These are phyloP conservation scores for Sugiyamaella boreocaroliniensis DNA, from an alignment of 805 yeast species.

Conservation along the genomic window DNA sequence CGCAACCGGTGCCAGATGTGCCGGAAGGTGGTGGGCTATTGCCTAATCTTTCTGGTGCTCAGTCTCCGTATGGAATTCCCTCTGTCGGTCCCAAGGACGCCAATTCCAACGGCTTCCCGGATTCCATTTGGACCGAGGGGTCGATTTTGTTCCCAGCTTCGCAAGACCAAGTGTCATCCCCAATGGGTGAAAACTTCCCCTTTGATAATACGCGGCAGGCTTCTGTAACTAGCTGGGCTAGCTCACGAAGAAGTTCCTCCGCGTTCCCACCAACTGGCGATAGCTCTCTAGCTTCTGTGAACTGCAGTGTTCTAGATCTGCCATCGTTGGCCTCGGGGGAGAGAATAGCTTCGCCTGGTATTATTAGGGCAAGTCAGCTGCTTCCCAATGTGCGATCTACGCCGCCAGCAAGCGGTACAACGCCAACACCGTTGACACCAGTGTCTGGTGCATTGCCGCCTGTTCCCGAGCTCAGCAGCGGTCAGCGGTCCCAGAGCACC, in stretches of 20 bases:
- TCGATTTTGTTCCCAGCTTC: background rate
- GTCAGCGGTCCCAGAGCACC: background rate
- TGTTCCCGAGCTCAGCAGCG: background rate
- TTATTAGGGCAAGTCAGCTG: background rate
- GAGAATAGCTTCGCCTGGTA: background rate
- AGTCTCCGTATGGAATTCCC: no score
- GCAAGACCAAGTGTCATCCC: background rate
- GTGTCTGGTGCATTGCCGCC: background rate
- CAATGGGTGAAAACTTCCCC: background rate
- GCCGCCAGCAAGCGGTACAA: background rate
- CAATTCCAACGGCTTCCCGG: background rate
- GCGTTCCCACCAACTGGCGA: background rate
- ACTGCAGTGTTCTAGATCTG: background rate
- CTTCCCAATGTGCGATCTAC: background rate
- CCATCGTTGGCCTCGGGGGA: background rate
- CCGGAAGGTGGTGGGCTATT: background rate
- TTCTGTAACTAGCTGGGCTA: background rate
- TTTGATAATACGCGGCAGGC: background rate
- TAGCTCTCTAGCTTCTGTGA: background rate
- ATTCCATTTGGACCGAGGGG: background rate
- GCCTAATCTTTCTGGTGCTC: no score
- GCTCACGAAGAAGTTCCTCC: background rate
- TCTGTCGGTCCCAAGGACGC: background rate
- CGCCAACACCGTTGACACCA: no score
- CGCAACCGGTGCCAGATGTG: background rate